Conservation (phyloP, 2,329 filamentous ascomycete species). For the Sphaerulina vaccinii region DNA sequence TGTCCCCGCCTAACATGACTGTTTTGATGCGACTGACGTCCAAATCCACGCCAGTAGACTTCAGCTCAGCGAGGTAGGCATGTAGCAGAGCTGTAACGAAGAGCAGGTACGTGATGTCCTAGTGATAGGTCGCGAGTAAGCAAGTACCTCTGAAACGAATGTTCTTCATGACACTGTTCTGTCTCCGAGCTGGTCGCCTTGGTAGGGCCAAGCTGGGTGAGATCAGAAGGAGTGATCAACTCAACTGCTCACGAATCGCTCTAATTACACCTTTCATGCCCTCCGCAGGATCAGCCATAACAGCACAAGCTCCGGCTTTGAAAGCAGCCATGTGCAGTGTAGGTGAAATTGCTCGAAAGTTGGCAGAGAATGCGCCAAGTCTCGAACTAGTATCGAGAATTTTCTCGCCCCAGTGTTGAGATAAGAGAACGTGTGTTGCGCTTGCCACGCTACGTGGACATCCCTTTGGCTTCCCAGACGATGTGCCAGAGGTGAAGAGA, state of each 20-base stretch:
- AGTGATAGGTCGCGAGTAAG: too few relatives aligned
- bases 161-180: too few relatives aligned
- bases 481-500: slow-evolving; percentile 24
- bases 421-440: slow-evolving; percentile 1
- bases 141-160: too few relatives aligned
- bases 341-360: slow-evolving; percentile 25
- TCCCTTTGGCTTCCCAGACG: slow-evolving; percentile 21
- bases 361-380: slow-evolving; percentile 10
- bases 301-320: slow-evolving; percentile 20
- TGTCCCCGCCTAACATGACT: slow-evolving; percentile 18
- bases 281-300: slow-evolving; percentile 18
- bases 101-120: slow-evolving; percentile 15
- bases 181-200: too few relatives aligned
- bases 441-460: slow-evolving; percentile 15
- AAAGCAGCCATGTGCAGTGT: slow-evolving; percentile 13
- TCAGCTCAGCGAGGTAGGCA: slow-evolving; percentile 13
- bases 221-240: too few relatives aligned
- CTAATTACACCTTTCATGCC: slow-evolving; percentile 10
- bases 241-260: slow-evolving; percentile 19
- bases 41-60: neutral
- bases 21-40: slow-evolving; percentile 9
- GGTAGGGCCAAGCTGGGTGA: too few relatives aligned
- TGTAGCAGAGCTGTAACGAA: slow-evolving; percentile 22
- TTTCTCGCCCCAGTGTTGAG: slow-evolving; percentile 9
- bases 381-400: neutral